phyloP scores from a whole-genome alignment of 805 yeast genomes.

The Ogataea trehalophila region DNA sequence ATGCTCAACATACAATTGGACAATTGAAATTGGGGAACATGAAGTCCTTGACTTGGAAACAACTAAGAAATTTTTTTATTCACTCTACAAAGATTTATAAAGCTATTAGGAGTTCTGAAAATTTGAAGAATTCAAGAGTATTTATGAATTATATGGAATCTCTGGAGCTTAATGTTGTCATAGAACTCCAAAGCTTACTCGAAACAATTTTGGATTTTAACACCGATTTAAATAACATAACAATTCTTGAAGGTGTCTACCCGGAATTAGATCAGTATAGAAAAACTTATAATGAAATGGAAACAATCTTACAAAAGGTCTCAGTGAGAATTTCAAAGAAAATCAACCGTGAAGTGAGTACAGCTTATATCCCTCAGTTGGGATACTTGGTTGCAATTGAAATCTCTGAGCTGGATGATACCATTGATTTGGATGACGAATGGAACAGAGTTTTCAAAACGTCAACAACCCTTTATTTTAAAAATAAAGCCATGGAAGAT shows the following conservation, averaged over 20 bases:
- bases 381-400: constrained; percentile 35
- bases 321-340: constrained; percentile 13
- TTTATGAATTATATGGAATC: constrained; percentile 12
- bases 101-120: constrained; percentile 3
- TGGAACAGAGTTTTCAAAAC: constrained; percentile 38
- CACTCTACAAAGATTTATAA: constrained; percentile 14
- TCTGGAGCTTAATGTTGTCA: constrained; percentile 8
- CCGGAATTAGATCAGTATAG: constrained; percentile 24
- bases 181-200: constrained; percentile 13
- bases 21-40: constrained; percentile 26
- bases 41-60: constrained; percentile 27
- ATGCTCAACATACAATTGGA: constrained; percentile 22
- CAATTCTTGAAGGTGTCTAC: constrained; percentile 29
- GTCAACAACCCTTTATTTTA: constrained; percentile 32
- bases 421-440: neutral
- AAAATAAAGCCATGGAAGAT: constrained; percentile 25
- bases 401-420: constrained; percentile 6
- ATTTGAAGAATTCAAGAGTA: constrained; percentile 4
- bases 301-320: constrained; percentile 24
- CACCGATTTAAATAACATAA: constrained; percentile 22
- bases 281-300: constrained; percentile 28
- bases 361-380: constrained; percentile 41
- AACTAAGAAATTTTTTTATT: constrained; percentile 21
- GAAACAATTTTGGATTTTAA: constrained; percentile 34
- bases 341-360: constrained; percentile 9